These are phyloP conservation scores for Apiospora rasikravindrae DNA, from an alignment of 2,329 filamentous ascomycete species.

Conservation along the genomic window DNA sequence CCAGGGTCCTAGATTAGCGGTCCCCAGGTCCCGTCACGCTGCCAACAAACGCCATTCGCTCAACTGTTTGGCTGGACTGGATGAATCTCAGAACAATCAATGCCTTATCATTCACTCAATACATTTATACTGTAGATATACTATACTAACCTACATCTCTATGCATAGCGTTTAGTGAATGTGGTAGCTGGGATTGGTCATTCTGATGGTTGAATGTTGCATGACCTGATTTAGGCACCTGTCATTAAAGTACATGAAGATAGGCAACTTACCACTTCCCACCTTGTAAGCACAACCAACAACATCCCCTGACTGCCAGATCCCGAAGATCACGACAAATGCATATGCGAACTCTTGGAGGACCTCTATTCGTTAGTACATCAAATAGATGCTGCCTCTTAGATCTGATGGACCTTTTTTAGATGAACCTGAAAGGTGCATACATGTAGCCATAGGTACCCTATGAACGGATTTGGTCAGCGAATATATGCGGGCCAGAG, in stretches of 20 bases:
- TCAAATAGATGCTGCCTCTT: background rate
- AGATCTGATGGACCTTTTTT: background rate
- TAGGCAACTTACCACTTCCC: background rate
- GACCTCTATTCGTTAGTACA: too few relatives aligned
- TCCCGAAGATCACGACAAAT: background rate
- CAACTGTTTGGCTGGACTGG: background rate
- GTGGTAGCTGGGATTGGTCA: background rate
- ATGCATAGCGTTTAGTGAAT: background rate
- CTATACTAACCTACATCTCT: background rate
- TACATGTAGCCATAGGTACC: too few relatives aligned
- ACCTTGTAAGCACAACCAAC: background rate
- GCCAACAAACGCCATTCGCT: background rate
- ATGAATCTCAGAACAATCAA: background rate
- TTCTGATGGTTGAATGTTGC: too few relatives aligned
- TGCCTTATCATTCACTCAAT: too few relatives aligned
- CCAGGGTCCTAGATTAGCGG: background rate
- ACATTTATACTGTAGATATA: background rate
- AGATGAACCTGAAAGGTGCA: background rate
- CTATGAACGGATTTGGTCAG: background rate
- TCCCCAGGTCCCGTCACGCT: conserved; percentile 5
- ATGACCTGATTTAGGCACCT: background rate
- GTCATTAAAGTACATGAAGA: background rate
- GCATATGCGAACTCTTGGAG: too few relatives aligned
- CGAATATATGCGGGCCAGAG: background rate
- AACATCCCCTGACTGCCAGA: background rate